Evolutionary conservation across 352 stramenopile species (phyloP).

Genomic region (Pythium oligandrum): DNA sequence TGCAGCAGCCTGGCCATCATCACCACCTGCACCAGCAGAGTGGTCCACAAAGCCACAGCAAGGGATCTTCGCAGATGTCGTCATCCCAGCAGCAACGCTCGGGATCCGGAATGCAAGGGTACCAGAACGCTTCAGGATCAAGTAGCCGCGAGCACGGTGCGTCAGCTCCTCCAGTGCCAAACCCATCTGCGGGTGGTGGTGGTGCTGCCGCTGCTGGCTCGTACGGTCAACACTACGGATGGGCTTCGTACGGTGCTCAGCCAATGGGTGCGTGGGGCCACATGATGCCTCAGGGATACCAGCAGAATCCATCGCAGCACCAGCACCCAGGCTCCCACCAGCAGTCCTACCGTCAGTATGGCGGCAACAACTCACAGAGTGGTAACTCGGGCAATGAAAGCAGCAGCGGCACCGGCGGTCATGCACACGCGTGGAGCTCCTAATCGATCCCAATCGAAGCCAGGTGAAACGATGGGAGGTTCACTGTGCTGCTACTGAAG

Average conservation of each 20-base stretch:
- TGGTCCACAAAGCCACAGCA: slow-evolving; percentile 60
- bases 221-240: slow-evolving; percentile 79
- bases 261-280: slow-evolving; percentile 73
- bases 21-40: slow-evolving; percentile 40
- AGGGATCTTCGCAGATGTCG: slow-evolving; percentile 36
- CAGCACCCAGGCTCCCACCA: slow-evolving; percentile 53
- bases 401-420: slow-evolving; percentile 29
- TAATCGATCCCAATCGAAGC: slow-evolving; percentile 18
- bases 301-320: slow-evolving; percentile 62
- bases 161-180: slow-evolving; percentile 56
- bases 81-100: slow-evolving; percentile 54
- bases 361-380: slow-evolving; percentile 33
- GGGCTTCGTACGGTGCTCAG: slow-evolving; percentile 72
- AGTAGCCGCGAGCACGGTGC: slow-evolving; percentile 54
- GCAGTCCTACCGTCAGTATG: slow-evolving; percentile 72
- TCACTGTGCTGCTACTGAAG: too few species aligned
- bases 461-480: too few species aligned
- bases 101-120: slow-evolving; percentile 49
- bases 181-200: slow-evolving; percentile 32
- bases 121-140: slow-evolving; percentile 33
- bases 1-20: slow-evolving; percentile 54
- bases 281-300: slow-evolving; percentile 83
- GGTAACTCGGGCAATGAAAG: slow-evolving; percentile 41
- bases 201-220: slow-evolving; percentile 24
- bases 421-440: slow-evolving; percentile 71